phyloP scores from a whole-genome alignment of 2,329 filamentous ascomycete species.

The Apiospora saccharicola region DNA sequence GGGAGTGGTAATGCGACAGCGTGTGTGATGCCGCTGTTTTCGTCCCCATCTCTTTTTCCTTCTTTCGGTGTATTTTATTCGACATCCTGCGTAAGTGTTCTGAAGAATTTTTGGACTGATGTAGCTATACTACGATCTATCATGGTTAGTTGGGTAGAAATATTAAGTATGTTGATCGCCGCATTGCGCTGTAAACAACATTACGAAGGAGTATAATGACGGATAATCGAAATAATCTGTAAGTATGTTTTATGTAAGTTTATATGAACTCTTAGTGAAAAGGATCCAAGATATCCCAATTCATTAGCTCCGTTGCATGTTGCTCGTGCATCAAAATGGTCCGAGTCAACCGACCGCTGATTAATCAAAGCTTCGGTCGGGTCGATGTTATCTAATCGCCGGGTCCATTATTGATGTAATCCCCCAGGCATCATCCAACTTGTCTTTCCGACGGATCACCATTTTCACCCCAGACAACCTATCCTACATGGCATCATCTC shows the following conservation, averaged over 20 bases:
- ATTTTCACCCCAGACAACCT: no score
- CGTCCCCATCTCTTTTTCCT: no score
- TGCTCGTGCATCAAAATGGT: not conserved
- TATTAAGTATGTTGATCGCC: not conserved
- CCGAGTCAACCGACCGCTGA: not conserved
- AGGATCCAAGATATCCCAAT: not conserved
- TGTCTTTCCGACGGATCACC: not conserved
- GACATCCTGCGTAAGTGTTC: not conserved
- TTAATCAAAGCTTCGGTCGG: conserved; percentile 5
- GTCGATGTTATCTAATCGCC: conserved; percentile 9
- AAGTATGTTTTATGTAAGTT: not conserved
- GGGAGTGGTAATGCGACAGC: conserved; percentile 66
- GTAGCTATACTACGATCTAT: not conserved
- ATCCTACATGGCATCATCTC: not conserved
- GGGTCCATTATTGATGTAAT: conserved; percentile 2
- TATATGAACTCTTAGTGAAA: not conserved
- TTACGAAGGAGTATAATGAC: not conserved
- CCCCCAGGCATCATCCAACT: not conserved
- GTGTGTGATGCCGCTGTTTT: not conserved
- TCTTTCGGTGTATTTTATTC: not conserved
- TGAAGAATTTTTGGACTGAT: not conserved
- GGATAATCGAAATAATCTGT: not conserved
- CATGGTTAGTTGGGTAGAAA: not conserved
- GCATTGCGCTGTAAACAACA: not conserved
- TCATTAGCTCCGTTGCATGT: not conserved